A percentile compares a stretch with the other conserved stretches of the same genome.
Evolutionary conservation across 495 filamentous ascomycete genomes (phyloP).

Genomic region (Penicillium cinerascens): DNA sequence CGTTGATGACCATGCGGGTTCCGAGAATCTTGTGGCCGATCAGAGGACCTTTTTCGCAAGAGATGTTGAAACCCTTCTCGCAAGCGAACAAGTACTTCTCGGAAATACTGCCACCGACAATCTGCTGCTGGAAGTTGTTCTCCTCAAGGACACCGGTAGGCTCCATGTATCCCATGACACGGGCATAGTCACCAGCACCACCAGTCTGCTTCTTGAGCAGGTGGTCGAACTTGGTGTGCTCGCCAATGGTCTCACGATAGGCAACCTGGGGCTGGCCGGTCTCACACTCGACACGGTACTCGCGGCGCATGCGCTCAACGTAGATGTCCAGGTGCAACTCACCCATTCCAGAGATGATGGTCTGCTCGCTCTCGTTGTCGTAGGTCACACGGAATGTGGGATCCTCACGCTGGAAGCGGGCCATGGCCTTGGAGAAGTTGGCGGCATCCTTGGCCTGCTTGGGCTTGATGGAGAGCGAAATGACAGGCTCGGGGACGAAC

Average conservation of each 20-base stretch:
- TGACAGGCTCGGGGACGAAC: constrained; percentile 98
- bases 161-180: constrained; percentile 90
- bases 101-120: constrained; percentile 85
- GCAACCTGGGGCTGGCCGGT: constrained; percentile 97
- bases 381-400: constrained; percentile 95
- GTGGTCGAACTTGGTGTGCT: constrained; percentile 80
- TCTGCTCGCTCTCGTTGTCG: constrained; percentile 86
- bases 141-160: constrained; percentile 67
- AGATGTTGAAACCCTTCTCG: constrained; percentile 87
- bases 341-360: constrained; percentile 98
- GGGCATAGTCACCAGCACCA: constrained; percentile 93
- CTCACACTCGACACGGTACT: constrained; percentile 92
- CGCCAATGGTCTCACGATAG: constrained; percentile 89
- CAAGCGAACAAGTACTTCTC: constrained; percentile 97
- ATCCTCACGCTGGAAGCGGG: constrained; percentile 97
- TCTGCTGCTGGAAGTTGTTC: constrained; percentile 81
- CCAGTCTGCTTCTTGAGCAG: constrained; percentile 95
- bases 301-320: constrained; percentile 94
- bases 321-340: constrained; percentile 97
- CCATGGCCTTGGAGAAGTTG: constrained; percentile 98
- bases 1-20: constrained; percentile 85
- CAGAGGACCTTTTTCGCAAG: constrained; percentile 84
- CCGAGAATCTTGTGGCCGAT: constrained; percentile 94
- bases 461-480: constrained; percentile 94
- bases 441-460: constrained; percentile 88